These are phyloP conservation scores for Wickerhamiella allomyrinae DNA, from an alignment of 805 yeast species.

Conservation along the genomic window DNA sequence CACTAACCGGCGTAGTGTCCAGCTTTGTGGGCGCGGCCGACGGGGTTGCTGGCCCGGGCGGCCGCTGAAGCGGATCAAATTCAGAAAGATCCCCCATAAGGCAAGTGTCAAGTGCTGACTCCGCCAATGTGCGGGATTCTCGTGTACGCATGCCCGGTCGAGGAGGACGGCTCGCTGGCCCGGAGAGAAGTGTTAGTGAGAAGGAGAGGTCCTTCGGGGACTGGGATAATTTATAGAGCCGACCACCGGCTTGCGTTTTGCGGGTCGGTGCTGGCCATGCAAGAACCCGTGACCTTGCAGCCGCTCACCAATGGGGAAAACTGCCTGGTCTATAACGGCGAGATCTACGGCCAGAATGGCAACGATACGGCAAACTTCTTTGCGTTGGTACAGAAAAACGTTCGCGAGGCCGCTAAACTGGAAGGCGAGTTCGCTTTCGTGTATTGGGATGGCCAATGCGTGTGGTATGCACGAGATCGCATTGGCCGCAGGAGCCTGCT, in stretches of 20 bases:
- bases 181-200: constrained; percentile 2
- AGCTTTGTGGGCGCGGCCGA: neutral
- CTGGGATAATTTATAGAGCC: constrained; percentile 1
- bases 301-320: constrained; percentile 33
- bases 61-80: constrained; percentile 18
- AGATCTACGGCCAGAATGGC: constrained; percentile 45
- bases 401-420: constrained; percentile 33
- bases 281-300: constrained; percentile 68
- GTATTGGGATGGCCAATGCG: constrained; percentile 26
- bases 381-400: constrained; percentile 27
- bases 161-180: neutral
- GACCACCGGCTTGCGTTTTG: constrained; percentile 20
- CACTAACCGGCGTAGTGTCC: too few species aligned
- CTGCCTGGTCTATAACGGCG: constrained; percentile 78
- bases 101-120: neutral
- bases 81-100: constrained; percentile 12
- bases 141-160: constrained; percentile 7
- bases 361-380: constrained; percentile 55
- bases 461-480: constrained; percentile 73
- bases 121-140: constrained; percentile 24
- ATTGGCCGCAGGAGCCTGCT: constrained; percentile 71
- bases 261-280: constrained; percentile 66
- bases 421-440: constrained; percentile 77
- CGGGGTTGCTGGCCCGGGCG: neutral
- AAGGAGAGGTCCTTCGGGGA: constrained; percentile 22